Percentiles rank a stretch among this genome's conserved stretches.
These are phyloP conservation scores for Schoenoplectus triqueter DNA, from an alignment of 202 grass and related monocot species.

Conservation along the genomic window DNA sequence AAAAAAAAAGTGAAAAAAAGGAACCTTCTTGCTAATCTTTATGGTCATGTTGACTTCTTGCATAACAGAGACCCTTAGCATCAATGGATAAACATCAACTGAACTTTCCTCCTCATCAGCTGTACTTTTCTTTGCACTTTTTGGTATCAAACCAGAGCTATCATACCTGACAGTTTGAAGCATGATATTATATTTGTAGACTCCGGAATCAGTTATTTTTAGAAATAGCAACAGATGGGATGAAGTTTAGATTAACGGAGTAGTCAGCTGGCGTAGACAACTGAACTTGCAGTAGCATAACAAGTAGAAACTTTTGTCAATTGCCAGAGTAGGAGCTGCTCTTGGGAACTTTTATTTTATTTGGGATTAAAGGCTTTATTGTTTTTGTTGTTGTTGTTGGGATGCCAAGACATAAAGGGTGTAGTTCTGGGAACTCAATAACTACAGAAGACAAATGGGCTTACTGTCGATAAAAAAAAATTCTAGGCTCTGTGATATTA, in stretches of 20 bases:
- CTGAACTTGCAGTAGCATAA: background rate
- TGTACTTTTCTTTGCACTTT: slow-evolving; percentile 59
- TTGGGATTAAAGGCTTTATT: background rate
- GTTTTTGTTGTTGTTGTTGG: too few species aligned
- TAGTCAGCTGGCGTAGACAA: background rate
- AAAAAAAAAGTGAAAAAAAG: slow-evolving; percentile 34
- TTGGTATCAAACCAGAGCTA: slow-evolving; percentile 56
- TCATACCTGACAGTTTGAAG: slow-evolving; percentile 31
- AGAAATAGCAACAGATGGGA: background rate
- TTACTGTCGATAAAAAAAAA: background rate
- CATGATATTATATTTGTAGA: slow-evolving; percentile 29
- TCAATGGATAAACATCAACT: slow-evolving; percentile 81
- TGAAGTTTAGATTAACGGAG: background rate
- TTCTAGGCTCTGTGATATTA: too few species aligned
- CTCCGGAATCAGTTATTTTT: background rate
- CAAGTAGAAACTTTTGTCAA: background rate
- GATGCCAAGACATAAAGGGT: background rate
- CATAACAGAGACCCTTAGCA: slow-evolving; percentile 81
- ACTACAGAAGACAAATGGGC: slow-evolving; percentile 2
- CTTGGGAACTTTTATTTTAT: background rate
- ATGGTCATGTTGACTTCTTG: slow-evolving; percentile 81
- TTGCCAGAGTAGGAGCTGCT: background rate
- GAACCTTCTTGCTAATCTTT: slow-evolving; percentile 94
- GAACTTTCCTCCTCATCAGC: slow-evolving; percentile 61
- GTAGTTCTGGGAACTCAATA: background rate